A percentile compares a stretch with the other conserved stretches of the same genome.
phyloP scores from a whole-genome alignment of 495 filamentous ascomycete species.

The Monascus purpureus region DNA sequence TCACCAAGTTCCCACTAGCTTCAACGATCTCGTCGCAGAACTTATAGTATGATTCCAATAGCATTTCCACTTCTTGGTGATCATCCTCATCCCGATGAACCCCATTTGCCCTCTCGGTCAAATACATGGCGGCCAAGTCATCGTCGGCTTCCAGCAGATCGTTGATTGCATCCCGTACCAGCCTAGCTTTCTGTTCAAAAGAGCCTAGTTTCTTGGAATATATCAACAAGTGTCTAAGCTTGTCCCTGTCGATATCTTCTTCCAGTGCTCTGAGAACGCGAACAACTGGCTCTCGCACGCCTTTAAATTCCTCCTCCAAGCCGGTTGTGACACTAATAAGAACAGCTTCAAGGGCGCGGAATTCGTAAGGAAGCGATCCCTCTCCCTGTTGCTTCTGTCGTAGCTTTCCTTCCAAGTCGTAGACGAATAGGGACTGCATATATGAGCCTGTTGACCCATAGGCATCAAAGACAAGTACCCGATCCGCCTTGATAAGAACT shows the following conservation, averaged over 20 bases:
- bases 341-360: constrained; percentile 43
- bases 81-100: constrained; percentile 66
- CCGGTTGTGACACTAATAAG: constrained; percentile 60
- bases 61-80: constrained; percentile 92
- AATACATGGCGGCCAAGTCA: constrained; percentile 87
- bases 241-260: constrained; percentile 93
- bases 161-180: constrained; percentile 90
- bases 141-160: constrained; percentile 97
- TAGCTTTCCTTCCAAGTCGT: constrained; percentile 61
- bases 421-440: constrained; percentile 92
- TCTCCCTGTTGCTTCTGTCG: constrained; percentile 37
- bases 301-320: constrained; percentile 84
- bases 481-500: constrained; percentile 85
- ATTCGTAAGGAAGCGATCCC: constrained; percentile 48
- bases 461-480: constrained; percentile 87
- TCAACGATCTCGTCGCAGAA: constrained; percentile 97
- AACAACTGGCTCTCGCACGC: constrained; percentile 82
- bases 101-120: constrained; percentile 71
- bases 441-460: constrained; percentile 93
- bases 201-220: constrained; percentile 92
- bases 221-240: constrained; percentile 75
- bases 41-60: constrained; percentile 95
- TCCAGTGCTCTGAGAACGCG: constrained; percentile 78
- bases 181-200: constrained; percentile 90
- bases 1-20: constrained; percentile 79